Percentiles rank a stretch among this genome's conserved stretches.
phyloP scores from a whole-genome alignment of 768 basidiomycete species.

The Paxillus involutus region DNA sequence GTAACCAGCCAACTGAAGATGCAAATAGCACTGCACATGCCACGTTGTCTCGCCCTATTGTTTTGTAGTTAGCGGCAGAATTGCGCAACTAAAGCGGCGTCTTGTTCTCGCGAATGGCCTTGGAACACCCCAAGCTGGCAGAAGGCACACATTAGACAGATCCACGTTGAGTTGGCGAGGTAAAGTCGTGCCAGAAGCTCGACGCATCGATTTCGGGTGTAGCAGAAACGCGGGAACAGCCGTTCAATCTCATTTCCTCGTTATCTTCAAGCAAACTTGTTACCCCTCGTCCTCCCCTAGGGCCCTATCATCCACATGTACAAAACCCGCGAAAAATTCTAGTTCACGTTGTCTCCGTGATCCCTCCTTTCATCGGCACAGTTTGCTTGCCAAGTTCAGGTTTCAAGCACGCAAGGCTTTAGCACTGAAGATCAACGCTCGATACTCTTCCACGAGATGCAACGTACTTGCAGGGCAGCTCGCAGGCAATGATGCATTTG shows the following conservation, averaged over 20 bases:
- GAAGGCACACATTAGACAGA: slow-evolving; percentile 1
- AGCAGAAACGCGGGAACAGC: neutral
- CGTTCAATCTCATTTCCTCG: neutral
- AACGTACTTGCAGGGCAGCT: slow-evolving; percentile 1
- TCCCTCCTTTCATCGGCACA: neutral
- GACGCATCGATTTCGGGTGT: neutral
- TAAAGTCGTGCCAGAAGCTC: neutral
- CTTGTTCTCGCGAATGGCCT: neutral
- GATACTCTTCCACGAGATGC: too few species aligned
- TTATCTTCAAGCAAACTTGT: neutral
- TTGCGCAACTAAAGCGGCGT: slow-evolving; percentile 31
- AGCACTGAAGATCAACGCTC: too few species aligned
- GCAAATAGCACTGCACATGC: slow-evolving; percentile 14
- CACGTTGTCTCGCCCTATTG: slow-evolving; percentile 17
- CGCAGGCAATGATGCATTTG: slow-evolving; percentile 22
- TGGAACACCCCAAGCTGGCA: neutral
- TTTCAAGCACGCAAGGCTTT: too few species aligned
- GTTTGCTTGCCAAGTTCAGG: neutral
- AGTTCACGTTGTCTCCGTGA: neutral
- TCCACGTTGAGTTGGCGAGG: slow-evolving; percentile 32
- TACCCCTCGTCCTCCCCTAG: neutral
- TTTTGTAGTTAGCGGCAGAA: slow-evolving; percentile 3
- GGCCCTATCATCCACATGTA: neutral
- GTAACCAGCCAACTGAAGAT: slow-evolving; percentile 9
- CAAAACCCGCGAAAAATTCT: neutral